phyloP scores from a whole-genome alignment of 1,139 yeast genomes.

The Saccharomycopsis crataegensis region DNA sequence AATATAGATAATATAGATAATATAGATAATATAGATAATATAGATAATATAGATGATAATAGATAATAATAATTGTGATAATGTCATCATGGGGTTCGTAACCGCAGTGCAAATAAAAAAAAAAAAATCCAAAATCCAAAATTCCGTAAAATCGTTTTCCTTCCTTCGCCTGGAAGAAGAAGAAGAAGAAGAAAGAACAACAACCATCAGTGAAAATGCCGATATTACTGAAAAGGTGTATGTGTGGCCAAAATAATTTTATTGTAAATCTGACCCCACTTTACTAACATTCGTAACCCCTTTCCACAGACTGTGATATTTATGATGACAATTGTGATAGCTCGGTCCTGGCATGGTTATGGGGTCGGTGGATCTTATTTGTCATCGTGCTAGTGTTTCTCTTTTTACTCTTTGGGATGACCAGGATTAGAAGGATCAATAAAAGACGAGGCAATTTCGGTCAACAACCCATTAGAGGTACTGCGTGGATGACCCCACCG shows the following conservation, averaged over 20 bases:
- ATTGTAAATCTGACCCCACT: background rate
- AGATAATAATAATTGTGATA: too few species aligned
- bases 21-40: too few species aligned
- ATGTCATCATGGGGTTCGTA: too few species aligned
- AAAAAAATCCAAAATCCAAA: too few species aligned
- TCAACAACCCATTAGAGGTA: conserved; percentile 65
- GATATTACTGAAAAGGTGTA: background rate
- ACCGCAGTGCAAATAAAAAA: too few species aligned
- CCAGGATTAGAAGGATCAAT: conserved; percentile 50
- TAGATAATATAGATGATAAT: too few species aligned
- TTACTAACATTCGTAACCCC: background rate
- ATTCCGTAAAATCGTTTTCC: too few species aligned
- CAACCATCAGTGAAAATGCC: background rate
- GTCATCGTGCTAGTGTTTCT: conserved; percentile 40
- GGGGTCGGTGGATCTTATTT: conserved; percentile 46
- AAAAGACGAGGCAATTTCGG: conserved; percentile 55
- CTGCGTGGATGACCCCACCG: conserved; percentile 91
- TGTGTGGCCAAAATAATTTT: background rate
- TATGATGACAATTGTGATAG: background rate
- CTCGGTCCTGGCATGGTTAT: conserved; percentile 23
- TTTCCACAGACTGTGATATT: background rate
- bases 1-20: too few species aligned
- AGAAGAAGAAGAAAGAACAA: background rate
- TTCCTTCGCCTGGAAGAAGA: too few species aligned
- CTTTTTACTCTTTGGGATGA: conserved; percentile 41